A percentile compares a stretch with the other conserved stretches of the same genome.
phyloP scores from a whole-genome alignment of 768 basidiomycete species.

The Lentinula edodes region DNA sequence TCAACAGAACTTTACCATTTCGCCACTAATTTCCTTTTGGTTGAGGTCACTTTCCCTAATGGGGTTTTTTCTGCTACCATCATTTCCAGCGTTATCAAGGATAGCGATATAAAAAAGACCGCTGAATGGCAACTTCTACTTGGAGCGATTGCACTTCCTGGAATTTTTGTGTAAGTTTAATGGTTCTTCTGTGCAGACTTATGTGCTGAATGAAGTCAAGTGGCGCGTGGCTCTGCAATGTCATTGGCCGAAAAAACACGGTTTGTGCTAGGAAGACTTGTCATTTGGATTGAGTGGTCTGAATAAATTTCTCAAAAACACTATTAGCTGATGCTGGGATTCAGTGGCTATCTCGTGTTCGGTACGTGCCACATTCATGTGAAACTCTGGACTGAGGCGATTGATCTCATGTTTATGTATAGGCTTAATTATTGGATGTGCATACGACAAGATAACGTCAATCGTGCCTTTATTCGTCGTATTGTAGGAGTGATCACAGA shows the following conservation, averaged over 20 bases:
- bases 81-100: constrained; percentile 59
- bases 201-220: constrained; percentile 10
- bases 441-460: constrained; percentile 57
- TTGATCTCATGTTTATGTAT: background rate
- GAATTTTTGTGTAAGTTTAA: constrained; percentile 34
- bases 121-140: constrained; percentile 71
- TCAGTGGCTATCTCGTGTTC: constrained; percentile 62
- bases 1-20: background rate
- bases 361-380: constrained; percentile 24
- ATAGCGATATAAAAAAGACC: constrained; percentile 47
- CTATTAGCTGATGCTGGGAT: constrained; percentile 60
- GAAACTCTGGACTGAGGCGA: background rate
- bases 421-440: constrained; percentile 52
- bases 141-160: constrained; percentile 57
- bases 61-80: constrained; percentile 66
- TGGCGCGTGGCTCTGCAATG: constrained; percentile 39
- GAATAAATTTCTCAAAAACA: background rate
- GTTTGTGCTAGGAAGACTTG: constrained; percentile 22
- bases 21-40: background rate
- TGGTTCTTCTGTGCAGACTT: constrained; percentile 25
- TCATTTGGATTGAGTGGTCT: background rate
- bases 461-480: constrained; percentile 63
- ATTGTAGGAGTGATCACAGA: constrained; percentile 36
- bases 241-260: constrained; percentile 53
- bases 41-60: constrained; percentile 64